Base-by-base conservation (phyloP, 2,329 filamentous ascomycete genomes). In the Epichloe glyceriae region DNA sequence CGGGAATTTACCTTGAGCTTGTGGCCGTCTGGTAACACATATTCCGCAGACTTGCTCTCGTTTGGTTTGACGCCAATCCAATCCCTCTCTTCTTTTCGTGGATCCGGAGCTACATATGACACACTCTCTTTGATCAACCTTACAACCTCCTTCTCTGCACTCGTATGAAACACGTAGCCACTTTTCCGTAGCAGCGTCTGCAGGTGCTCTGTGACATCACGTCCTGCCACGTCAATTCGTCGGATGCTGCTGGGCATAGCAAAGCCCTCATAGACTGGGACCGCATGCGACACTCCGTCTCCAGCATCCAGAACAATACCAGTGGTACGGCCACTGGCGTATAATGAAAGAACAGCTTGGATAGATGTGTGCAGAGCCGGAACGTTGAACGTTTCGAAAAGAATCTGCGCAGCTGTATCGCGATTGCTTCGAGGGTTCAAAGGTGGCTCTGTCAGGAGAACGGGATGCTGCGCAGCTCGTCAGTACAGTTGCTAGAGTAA, bases 381-480 rank as follows among this genome's bases (percentile, higher is more conserved):
- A 11, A 97, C 91, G 65, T 97, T 97, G 76, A 97, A 97, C 2
- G 91, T 95, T 72, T 98, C 93, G 70, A 98, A 98, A 51, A 98
- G 82, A 57, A 98, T 94, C 69, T 98, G 93, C 41, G 93, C 93
- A 39, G 93, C 93, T 7, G 85, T 95, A 66, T 98, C 93, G 64
- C 93, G 88, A 71, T 98, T 97, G 67, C 86, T 85, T 67, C 90
- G 84, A 35, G 93, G 93, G 69, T 98, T 98, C 58, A 98, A 75
- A 40, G 93, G 93, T 47, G 93, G 88, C 70, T 98, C 93, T 54
- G 93, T 98, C 61, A 98, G 78, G 49, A 98, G 82, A 54, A 98
- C 91, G 43, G 93, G 93, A 69, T 98, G 93, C 84, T 90, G 43
- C 8, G 45, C 12, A 46, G 5, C 52, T 56, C 47, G 61, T 60